Conservation (phyloP, 495 filamentous ascomycete species). For the Aspergillus taichungensis region DNA sequence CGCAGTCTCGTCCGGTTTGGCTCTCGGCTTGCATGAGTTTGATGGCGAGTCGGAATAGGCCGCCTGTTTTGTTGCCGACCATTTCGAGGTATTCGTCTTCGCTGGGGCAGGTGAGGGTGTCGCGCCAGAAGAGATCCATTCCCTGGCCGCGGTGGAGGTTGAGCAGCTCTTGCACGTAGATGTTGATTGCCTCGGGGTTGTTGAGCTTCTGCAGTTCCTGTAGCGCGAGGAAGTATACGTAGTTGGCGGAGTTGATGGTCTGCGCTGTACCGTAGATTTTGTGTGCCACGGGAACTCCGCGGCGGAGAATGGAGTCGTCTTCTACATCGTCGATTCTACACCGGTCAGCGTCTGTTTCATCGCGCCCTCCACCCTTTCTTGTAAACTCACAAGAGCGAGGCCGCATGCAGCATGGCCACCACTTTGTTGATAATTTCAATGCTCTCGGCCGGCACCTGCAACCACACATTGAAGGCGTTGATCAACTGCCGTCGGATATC, state of each 20-base stretch:
- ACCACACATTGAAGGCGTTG: slow-evolving; percentile 82
- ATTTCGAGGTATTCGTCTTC: slow-evolving; percentile 98
- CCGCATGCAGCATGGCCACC: slow-evolving; percentile 88
- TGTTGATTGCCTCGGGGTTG: slow-evolving; percentile 60
- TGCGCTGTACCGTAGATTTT: slow-evolving; percentile 91
- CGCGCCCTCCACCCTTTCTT: too few relatives aligned
- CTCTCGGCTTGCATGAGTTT: slow-evolving; percentile 96
- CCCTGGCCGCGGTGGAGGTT: slow-evolving; percentile 95
- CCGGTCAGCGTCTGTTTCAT: too few relatives aligned
- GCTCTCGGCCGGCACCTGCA: slow-evolving; percentile 70
- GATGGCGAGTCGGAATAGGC: slow-evolving; percentile 86
- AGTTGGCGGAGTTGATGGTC: slow-evolving; percentile 96
- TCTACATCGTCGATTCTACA: slow-evolving; percentile 79
- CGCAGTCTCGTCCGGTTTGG: slow-evolving; percentile 53
- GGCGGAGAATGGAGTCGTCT: slow-evolving; percentile 73
- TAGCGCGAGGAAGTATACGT: slow-evolving; percentile 88
- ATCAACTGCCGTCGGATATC: slow-evolving; percentile 82
- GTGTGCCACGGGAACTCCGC: slow-evolving; percentile 88
- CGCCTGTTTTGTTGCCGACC: slow-evolving; percentile 97
- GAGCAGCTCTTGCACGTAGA: slow-evolving; percentile 82
- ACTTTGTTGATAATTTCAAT: slow-evolving; percentile 79
- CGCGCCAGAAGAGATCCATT: slow-evolving; percentile 96
- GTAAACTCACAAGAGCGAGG: slow-evolving; percentile 68
- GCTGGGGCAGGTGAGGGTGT: slow-evolving; percentile 83
- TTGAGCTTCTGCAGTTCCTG: slow-evolving; percentile 69